phyloP scores from a whole-genome alignment of 345 rosid species.

The Euphorbia pulcherrima region DNA sequence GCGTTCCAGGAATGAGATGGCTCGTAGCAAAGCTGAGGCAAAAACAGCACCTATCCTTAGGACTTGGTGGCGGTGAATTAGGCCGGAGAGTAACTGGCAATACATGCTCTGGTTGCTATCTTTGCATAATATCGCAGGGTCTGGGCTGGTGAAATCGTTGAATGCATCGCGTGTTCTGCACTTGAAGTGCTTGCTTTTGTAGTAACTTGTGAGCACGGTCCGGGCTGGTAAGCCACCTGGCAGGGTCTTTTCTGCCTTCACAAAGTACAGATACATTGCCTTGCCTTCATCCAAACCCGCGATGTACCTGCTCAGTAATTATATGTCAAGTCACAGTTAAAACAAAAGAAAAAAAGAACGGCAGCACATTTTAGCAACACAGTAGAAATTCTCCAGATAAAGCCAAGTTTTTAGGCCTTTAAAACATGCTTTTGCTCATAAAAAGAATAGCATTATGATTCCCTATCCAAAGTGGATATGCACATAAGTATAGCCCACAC shows the following conservation, averaged over 20 bases:
- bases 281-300: constrained; percentile 58
- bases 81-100: constrained; percentile 61
- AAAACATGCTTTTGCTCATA: background rate
- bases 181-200: constrained; percentile 66
- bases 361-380: no score
- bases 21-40: constrained; percentile 58
- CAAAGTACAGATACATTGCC: constrained; percentile 62
- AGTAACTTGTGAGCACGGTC: constrained; percentile 64
- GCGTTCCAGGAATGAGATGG: constrained; percentile 53
- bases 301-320: constrained; percentile 35
- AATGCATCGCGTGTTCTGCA: constrained; percentile 43
- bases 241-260: constrained; percentile 59
- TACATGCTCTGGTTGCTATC: constrained; percentile 70
- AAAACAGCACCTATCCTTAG: constrained; percentile 61
- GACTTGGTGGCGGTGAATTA: constrained; percentile 49
- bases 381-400: no score
- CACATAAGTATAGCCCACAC: background rate
- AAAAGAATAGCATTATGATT: background rate
- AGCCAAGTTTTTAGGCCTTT: background rate
- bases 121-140: constrained; percentile 52
- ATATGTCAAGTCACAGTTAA: constrained; percentile 13
- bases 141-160: constrained; percentile 54
- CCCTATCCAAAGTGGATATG: background rate
- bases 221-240: constrained; percentile 61
- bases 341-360: no score